These are phyloP conservation scores for Tylopilus intermedius DNA, from an alignment of 768 basidiomycete species.

Conservation along the genomic window DNA sequence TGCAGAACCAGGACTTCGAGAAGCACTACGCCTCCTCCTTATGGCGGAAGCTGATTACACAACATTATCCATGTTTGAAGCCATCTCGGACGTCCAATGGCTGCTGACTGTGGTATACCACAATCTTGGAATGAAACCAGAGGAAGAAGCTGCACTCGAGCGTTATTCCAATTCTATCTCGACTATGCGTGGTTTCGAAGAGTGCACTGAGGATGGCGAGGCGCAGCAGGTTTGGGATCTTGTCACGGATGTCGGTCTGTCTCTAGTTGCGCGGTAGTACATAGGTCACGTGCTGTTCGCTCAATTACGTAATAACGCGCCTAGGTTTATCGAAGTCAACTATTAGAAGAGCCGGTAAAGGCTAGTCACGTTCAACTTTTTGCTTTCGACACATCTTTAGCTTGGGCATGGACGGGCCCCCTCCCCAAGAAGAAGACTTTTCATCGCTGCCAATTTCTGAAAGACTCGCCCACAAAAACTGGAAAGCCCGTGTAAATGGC, in stretches of 20 bases:
- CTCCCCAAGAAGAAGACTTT: conserved; percentile 93
- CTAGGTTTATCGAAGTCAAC: conserved; percentile 3
- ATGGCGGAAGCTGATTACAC: conserved; percentile 65
- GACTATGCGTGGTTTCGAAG: conserved; percentile 39
- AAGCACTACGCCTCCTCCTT: conserved; percentile 57
- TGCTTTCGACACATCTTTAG: conserved; percentile 3
- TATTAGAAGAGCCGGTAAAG: too few relatives aligned
- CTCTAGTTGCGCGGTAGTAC: conserved; percentile 38
- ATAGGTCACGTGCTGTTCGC: conserved; percentile 19
- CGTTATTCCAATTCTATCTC: conserved; percentile 45
- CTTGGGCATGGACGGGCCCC: conserved; percentile 77
- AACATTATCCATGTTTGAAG: conserved; percentile 51
- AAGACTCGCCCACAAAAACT: conserved; percentile 90
- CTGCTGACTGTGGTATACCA: conserved; percentile 66
- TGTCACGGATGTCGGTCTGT: conserved; percentile 54
- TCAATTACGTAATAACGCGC: conserved; percentile 21
- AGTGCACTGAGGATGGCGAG: conserved; percentile 46
- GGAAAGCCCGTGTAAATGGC: conserved; percentile 95
- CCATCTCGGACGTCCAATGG: conserved; percentile 67
- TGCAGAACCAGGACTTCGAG: conserved; percentile 37
- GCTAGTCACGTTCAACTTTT: background rate
- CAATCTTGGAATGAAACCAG: conserved; percentile 51
- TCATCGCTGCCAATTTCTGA: conserved; percentile 71
- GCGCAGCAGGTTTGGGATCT: conserved; percentile 52
- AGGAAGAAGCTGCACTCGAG: conserved; percentile 52